These are phyloP conservation scores for Rehmannia glutinosa DNA, from an alignment of 257 asterid species.

Conservation along the genomic window DNA sequence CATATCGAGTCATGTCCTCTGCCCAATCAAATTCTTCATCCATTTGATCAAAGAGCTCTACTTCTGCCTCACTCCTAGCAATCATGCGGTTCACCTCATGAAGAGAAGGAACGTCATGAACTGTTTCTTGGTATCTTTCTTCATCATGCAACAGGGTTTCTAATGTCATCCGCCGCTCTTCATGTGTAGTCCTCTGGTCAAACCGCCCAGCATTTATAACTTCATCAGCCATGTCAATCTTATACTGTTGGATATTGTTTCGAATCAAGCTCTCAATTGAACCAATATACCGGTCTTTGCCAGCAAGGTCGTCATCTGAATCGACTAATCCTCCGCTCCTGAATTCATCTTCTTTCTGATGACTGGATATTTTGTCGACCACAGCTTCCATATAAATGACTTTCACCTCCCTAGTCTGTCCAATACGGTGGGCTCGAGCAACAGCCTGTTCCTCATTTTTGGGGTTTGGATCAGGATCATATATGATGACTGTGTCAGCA, in stretches of 20 bases:
- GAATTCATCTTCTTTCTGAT: slow-evolving; percentile 94
- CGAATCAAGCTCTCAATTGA: slow-evolving; percentile 95
- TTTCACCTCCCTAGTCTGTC: slow-evolving; percentile 98
- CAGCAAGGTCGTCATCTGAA: slow-evolving; percentile 95
- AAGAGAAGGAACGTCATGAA: slow-evolving; percentile 96
- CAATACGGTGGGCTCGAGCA: slow-evolving; percentile 98
- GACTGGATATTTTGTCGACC: slow-evolving; percentile 82
- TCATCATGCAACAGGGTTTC: slow-evolving; percentile 96
- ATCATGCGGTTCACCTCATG: slow-evolving; percentile 98
- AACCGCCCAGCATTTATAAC: slow-evolving; percentile 99
- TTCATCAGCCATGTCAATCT: slow-evolving; percentile 99
- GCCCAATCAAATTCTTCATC: slow-evolving; percentile 96
- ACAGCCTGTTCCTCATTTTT: slow-evolving; percentile 99
- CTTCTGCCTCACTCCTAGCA: slow-evolving; percentile 94
- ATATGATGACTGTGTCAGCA: slow-evolving; percentile 97
- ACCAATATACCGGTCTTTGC: slow-evolving; percentile 94
- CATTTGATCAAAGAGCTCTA: slow-evolving; percentile 95
- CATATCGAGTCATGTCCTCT: slow-evolving; percentile 85
- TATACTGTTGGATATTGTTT: slow-evolving; percentile 94
- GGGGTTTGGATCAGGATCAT: slow-evolving; percentile 99
- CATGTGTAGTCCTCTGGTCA: slow-evolving; percentile 99
- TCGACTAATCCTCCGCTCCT: slow-evolving; percentile 70
- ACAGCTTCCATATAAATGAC: slow-evolving; percentile 99
- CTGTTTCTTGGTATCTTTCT: slow-evolving; percentile 93
- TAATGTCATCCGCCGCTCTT: slow-evolving; percentile 92